A percentile compares a stretch with the other conserved stretches of the same genome.
Conservation (phyloP, 139 green algal species). For the Closterium sp. region DNA sequence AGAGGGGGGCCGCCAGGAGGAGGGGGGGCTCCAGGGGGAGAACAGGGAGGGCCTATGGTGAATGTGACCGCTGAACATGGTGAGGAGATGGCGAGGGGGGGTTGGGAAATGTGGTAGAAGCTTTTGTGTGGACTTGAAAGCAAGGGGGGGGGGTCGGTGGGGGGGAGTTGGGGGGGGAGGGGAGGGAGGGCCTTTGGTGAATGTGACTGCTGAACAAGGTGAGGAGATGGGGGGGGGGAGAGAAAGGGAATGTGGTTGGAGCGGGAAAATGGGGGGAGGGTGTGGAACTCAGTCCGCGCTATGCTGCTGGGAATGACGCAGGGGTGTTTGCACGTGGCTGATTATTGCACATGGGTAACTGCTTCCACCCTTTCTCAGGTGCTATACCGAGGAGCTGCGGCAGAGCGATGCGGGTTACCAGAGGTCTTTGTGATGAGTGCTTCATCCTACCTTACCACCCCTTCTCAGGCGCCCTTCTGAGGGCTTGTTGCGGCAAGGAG, state of each 20-base stretch:
- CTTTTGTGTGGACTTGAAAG: too few species aligned
- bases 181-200: neutral
- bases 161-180: neutral
- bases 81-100: neutral
- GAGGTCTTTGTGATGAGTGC: too few species aligned
- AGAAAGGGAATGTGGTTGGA: neutral
- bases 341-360: too few species aligned
- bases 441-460: too few species aligned
- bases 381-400: too few species aligned
- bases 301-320: too few species aligned
- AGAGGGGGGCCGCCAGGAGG: too few species aligned
- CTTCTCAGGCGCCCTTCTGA: neutral
- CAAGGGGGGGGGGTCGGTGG: too few species aligned
- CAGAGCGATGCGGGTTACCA: too few species aligned
- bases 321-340: too few species aligned
- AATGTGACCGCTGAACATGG: neutral
- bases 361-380: too few species aligned
- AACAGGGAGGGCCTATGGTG: neutral
- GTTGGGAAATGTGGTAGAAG: neutral
- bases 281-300: too few species aligned
- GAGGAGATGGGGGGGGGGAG: neutral
- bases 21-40: neutral
- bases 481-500: neutral
- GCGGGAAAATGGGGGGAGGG: neutral
- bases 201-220: neutral